Evolutionary conservation across 768 basidiomycete species (phyloP).

Genomic region (Podaxis sp.): DNA sequence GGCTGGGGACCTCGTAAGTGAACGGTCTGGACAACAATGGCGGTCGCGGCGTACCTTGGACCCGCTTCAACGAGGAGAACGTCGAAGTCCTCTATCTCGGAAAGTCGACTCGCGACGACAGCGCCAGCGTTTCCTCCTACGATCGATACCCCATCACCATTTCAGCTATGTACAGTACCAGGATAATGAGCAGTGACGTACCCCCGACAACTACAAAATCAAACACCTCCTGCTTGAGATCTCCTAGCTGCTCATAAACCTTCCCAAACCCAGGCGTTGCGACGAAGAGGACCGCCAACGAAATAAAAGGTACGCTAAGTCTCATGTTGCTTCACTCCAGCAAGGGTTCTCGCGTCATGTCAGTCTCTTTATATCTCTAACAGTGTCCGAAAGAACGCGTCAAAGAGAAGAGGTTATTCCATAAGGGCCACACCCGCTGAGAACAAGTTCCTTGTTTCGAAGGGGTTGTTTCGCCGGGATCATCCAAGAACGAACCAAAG

Average conservation of each 20-base stretch:
- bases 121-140: conserved; percentile 13
- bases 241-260: not conserved
- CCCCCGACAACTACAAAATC: conserved; percentile 19
- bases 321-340: no score
- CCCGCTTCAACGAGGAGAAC: conserved; percentile 18
- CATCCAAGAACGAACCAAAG: no score
- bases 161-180: not conserved
- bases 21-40: not conserved
- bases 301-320: no score
- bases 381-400: no score
- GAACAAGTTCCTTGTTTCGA: no score
- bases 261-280: no score
- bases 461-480: no score
- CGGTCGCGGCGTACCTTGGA: not conserved
- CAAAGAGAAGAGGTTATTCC: no score
- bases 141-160: not conserved
- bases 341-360: no score
- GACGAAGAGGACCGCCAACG: no score
- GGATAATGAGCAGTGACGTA: not conserved
- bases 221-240: not conserved
- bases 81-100: conserved; percentile 7
- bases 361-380: no score
- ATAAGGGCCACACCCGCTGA: no score
- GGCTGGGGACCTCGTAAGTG: conserved; percentile 14
- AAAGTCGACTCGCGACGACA: conserved; percentile 12